These are phyloP conservation scores for Diddensiella santjacobensis DNA, from an alignment of 805 yeast species.

Conservation along the genomic window DNA sequence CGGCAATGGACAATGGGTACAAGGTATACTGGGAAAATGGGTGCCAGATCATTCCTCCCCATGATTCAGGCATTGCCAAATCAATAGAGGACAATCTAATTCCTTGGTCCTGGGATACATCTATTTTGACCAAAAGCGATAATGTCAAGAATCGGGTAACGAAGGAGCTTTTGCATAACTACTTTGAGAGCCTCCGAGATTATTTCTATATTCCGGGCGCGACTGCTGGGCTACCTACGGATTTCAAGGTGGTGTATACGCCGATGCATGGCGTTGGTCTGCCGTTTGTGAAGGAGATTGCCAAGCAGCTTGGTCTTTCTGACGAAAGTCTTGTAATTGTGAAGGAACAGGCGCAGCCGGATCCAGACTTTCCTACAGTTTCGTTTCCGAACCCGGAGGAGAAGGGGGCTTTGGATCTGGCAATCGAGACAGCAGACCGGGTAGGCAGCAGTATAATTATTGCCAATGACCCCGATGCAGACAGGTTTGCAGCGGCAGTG, in stretches of 20 bases:
- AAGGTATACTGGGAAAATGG: conserved; percentile 93
- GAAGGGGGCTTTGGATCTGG: conserved; percentile 78
- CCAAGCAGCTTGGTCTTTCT: conserved; percentile 37
- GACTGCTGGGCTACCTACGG: conserved; percentile 1
- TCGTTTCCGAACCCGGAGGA: conserved; percentile 95
- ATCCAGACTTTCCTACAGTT: conserved; percentile 84
- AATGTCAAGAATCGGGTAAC: conserved; percentile 29
- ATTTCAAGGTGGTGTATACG: conserved; percentile 62
- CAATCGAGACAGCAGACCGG: conserved; percentile 58
- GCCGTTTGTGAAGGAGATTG: conserved; percentile 48
- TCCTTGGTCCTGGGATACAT: conserved; percentile 54
- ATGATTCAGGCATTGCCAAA: conserved; percentile 67
- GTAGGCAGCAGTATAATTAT: conserved; percentile 53
- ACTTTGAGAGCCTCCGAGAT: conserved; percentile 14
- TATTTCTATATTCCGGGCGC: conserved; percentile 5
- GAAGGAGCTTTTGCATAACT: conserved; percentile 14
- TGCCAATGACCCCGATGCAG: conserved; percentile 98
- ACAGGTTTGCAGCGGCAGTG: conserved; percentile 80
- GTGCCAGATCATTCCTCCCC: conserved; percentile 94
- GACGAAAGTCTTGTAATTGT: conserved; percentile 43
- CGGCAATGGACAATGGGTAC: conserved; percentile 73
- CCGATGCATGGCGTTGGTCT: conserved; percentile 96
- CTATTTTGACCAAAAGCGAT: conserved; percentile 39
- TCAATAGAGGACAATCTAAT: conserved; percentile 55
- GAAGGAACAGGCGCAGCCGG: conserved; percentile 63